Conservation (phyloP, 2,329 filamentous ascomycete species). For the Lecanicillium sp. region DNA sequence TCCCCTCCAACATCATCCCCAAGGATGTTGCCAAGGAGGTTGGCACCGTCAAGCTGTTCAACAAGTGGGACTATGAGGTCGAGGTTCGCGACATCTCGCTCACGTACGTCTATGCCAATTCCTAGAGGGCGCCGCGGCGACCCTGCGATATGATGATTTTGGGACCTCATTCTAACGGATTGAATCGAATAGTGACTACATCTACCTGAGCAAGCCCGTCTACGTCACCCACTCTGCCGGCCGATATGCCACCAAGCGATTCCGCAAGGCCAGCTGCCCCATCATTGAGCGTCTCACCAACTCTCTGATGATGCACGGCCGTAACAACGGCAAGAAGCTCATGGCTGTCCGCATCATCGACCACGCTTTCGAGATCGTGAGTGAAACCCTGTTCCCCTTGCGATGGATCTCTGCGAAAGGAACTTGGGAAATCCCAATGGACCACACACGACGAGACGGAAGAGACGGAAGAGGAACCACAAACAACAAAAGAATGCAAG, state of each 20-base stretch:
- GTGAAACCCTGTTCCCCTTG: constrained; percentile 42
- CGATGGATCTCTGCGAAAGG: no score
- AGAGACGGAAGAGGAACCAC: not conserved
- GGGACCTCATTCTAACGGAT: constrained; percentile 22
- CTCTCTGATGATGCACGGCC: constrained; percentile 99
- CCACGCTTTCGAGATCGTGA: constrained; percentile 98
- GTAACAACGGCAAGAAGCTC: constrained; percentile 99
- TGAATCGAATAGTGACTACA: constrained; percentile 74
- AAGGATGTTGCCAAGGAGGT: constrained; percentile 88
- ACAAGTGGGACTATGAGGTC: constrained; percentile 97
- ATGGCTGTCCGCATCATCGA: constrained; percentile 99
- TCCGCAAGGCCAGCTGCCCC: constrained; percentile 99
- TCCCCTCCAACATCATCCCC: constrained; percentile 74
- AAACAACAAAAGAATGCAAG: constrained; percentile 4
- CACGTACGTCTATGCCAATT: constrained; percentile 58
- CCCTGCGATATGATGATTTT: constrained; percentile 8
- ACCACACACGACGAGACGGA: not conserved
- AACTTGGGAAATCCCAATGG: constrained; percentile 5
- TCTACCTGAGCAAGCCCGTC: constrained; percentile 98
- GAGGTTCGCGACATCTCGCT: constrained; percentile 99
- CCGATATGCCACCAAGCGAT: constrained; percentile 98
- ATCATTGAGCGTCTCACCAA: constrained; percentile 99
- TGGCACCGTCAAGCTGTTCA: constrained; percentile 93
- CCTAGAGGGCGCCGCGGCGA: constrained; percentile 1
- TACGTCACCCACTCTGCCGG: constrained; percentile 99